Base-by-base conservation (phyloP, 805 yeast genomes). In the Vanderwaltozyma yarrowii region DNA sequence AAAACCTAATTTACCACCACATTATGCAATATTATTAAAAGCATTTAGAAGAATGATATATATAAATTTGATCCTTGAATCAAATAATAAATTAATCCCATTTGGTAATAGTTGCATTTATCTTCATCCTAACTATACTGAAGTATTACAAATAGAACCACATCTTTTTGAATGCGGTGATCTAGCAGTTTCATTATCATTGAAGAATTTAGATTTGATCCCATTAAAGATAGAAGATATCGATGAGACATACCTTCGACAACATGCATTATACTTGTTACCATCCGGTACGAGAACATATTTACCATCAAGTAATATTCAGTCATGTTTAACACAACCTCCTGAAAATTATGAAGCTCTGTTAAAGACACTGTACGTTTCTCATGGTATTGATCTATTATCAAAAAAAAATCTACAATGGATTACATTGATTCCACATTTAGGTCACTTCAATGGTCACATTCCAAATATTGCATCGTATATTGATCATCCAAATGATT, bases 381-480 rank as follows among this genome's bases (percentile, higher is more conserved):
- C 66, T 3, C 71, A 70, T 48, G 63, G 64, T 2, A 52, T 60
- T 18, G 45, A 55, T 24, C 37, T 59, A 14, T 37, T 35, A 2
- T 35, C 47, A 12, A 45, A 49, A 20, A 49, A 54, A 20, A 56
- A 58, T 16, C 46, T 66, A 14, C 57, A 63, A 30, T 82, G 89
- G 92, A 68, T 82, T 13, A 79, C 73, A 51, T 56, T 82, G 12
- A 67, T 78, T 3, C 92, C 92, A 2, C 76, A 80, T 45, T 53
- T 80, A 35, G 71, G 70, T 41, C 87, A 80, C 52, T 63, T 80
- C 44, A 80, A 78, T 54, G 82, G 80, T 17, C 70, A 75, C 45
- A 76, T 88, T 0, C 78, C 87, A 0, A 66, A 66, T 10, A 69
- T 82, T 2, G 65, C 86, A 11, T 65, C 67, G 18, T 81, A 72